Percentiles rank a stretch among this genome's conserved stretches.
Conservation (phyloP, 2,329 filamentous ascomycete genomes). For the Aspergillus glaucus region DNA sequence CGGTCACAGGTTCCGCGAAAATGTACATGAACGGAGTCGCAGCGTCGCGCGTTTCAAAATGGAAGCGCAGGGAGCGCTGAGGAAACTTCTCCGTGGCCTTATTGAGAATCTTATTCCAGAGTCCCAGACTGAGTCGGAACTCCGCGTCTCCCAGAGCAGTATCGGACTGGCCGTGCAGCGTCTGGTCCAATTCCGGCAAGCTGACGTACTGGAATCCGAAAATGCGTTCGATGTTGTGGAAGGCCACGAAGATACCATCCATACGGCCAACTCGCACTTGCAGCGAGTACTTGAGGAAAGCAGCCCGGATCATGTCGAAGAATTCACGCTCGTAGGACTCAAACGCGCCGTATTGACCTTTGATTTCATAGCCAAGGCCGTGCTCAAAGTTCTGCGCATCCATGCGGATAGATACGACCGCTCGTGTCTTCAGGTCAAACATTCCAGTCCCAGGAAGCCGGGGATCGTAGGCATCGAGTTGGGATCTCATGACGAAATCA, state of each 20-base stretch:
- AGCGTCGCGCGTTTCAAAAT: slow-evolving; percentile 68
- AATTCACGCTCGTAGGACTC: slow-evolving; percentile 95
- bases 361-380: slow-evolving; percentile 83
- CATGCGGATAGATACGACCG: slow-evolving; percentile 89
- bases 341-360: slow-evolving; percentile 65
- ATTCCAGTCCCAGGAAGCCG: slow-evolving; percentile 84
- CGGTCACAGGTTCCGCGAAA: slow-evolving; percentile 76
- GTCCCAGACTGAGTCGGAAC: slow-evolving; percentile 70
- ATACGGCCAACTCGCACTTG: slow-evolving; percentile 96
- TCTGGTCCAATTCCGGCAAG: slow-evolving; percentile 78
- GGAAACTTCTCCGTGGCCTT: slow-evolving; percentile 70
- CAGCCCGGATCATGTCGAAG: slow-evolving; percentile 90
- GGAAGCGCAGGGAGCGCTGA: slow-evolving; percentile 64
- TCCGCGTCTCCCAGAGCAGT: slow-evolving; percentile 68
- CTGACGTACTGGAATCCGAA: slow-evolving; percentile 97
- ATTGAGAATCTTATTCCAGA: slow-evolving; percentile 75
- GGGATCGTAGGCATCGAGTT: slow-evolving; percentile 82
- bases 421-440: slow-evolving; percentile 93
- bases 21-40: slow-evolving; percentile 70
- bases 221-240: slow-evolving; percentile 88
- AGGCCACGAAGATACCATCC: slow-evolving; percentile 97
- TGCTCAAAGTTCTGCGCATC: slow-evolving; percentile 64
- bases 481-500: slow-evolving; percentile 89
- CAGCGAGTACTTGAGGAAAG: slow-evolving; percentile 92
- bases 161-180: slow-evolving; percentile 72